Evolutionary conservation across 371 early-diverging fungal species (phyloP).

Genomic region (Actinomucor elegans): DNA sequence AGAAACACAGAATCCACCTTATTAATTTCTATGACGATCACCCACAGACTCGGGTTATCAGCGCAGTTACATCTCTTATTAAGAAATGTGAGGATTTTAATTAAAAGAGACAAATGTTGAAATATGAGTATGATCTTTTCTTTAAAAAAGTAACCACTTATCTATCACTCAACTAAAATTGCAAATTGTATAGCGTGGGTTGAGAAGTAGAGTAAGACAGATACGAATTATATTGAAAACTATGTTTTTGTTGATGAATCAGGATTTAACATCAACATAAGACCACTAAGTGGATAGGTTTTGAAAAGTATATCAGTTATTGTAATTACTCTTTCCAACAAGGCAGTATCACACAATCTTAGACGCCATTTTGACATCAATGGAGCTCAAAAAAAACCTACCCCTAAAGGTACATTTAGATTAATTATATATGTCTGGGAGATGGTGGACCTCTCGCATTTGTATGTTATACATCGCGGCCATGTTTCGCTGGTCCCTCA

Average conservation of each 20-base stretch:
- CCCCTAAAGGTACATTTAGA: conserved; percentile 13
- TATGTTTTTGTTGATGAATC: conserved; percentile 11
- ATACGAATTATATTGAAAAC: conserved; percentile 5
- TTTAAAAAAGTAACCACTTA: conserved; percentile 8
- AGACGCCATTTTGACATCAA: conserved; percentile 12
- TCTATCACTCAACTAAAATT: conserved; percentile 4
- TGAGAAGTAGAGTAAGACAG: conserved; percentile 6
- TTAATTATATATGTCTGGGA: no score
- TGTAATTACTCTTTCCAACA: conserved; percentile 8
- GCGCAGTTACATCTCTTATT: conserved; percentile 13
- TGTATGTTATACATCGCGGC: no score
- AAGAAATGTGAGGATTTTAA: conserved; percentile 4
- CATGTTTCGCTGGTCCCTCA: no score
- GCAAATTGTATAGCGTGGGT: conserved; percentile 12
- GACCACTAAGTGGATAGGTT: conserved; percentile 7
- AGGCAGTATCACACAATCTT: conserved; percentile 10
- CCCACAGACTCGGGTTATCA: conserved; percentile 6
- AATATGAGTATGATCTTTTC: conserved; percentile 11
- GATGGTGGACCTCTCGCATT: no score
- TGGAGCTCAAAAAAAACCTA: conserved; percentile 16
- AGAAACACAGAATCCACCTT: conserved; percentile 7
- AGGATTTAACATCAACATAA: conserved; percentile 17
- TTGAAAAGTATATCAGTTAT: conserved; percentile 6
- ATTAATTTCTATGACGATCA: conserved; percentile 11
- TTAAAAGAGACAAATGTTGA: conserved; percentile 2